phyloP scores from a whole-genome alignment of 2,329 filamentous ascomycete species.

The Graphium sp. region DNA sequence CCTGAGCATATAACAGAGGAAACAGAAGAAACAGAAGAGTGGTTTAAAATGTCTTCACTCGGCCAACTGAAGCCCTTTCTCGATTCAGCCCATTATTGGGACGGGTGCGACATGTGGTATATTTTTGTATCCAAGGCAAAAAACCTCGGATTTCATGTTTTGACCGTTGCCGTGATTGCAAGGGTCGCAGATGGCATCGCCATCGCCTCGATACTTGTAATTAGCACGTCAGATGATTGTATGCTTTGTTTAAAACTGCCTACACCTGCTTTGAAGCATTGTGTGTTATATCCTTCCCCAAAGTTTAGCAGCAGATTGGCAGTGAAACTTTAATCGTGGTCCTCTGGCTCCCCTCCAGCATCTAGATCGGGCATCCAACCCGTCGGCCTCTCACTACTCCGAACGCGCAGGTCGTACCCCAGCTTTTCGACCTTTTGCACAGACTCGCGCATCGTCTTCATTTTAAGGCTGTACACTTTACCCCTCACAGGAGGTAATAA shows the following conservation, averaged over 20 bases:
- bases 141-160: no score
- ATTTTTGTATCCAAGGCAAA: no score
- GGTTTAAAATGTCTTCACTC: no score
- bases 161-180: no score
- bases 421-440: constrained; percentile 89
- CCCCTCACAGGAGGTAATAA: constrained; percentile 43
- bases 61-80: no score
- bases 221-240: background rate
- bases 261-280: background rate
- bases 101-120: no score
- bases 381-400: constrained; percentile 75
- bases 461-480: constrained; percentile 56
- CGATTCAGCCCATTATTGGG: no score
- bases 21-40: no score
- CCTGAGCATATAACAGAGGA: no score
- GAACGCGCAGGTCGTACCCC: constrained; percentile 72
- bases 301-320: no score
- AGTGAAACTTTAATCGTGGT: background rate
- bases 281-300: background rate
- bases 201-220: no score
- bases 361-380: constrained; percentile 76
- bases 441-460: constrained; percentile 70
- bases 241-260: background rate
- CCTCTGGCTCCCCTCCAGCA: constrained; percentile 1
- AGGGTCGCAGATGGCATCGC: no score